phyloP scores from a whole-genome alignment of 495 filamentous ascomycete genomes.

The Tuber brumale region DNA sequence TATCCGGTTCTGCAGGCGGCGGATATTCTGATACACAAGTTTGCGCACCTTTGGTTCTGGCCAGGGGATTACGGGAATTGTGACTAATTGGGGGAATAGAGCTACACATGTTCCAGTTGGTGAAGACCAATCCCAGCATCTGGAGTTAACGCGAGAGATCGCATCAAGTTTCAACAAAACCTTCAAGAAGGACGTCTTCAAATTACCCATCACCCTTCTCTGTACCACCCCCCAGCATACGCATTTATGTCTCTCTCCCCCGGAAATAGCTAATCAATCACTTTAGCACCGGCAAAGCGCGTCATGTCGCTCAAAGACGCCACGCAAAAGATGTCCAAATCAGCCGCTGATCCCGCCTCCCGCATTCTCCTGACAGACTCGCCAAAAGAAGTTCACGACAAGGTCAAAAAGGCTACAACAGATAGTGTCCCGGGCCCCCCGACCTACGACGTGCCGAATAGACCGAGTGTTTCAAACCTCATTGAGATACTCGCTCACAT shows the following conservation, averaged over 20 bases:
- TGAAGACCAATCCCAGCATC: slow-evolving; percentile 85
- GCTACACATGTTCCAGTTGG: slow-evolving; percentile 95
- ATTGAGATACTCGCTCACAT: slow-evolving; percentile 67
- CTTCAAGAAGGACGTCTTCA: slow-evolving; percentile 55
- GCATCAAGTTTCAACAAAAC: slow-evolving; percentile 76
- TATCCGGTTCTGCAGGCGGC: slow-evolving; percentile 95
- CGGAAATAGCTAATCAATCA: neutral
- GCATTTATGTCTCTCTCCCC: slow-evolving; percentile 7
- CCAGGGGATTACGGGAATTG: slow-evolving; percentile 5
- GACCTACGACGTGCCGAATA: slow-evolving; percentile 59
- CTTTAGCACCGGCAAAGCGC: slow-evolving; percentile 63
- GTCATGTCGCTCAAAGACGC: slow-evolving; percentile 84
- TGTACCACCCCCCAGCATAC: slow-evolving; percentile 49
- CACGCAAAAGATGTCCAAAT: slow-evolving; percentile 86
- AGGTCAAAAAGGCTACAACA: slow-evolving; percentile 69
- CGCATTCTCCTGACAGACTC: slow-evolving; percentile 75
- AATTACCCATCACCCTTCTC: slow-evolving; percentile 64
- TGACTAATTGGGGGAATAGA: slow-evolving; percentile 44
- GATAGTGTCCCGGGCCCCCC: slow-evolving; percentile 56
- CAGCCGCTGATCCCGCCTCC: slow-evolving; percentile 56
- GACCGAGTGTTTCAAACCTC: slow-evolving; percentile 84
- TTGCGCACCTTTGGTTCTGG: slow-evolving; percentile 16
- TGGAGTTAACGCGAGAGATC: slow-evolving; percentile 82
- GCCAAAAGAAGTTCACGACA: slow-evolving; percentile 53
- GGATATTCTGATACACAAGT: slow-evolving; percentile 84